Evolutionary conservation across 2,329 filamentous ascomycete genomes (phyloP), one percentile per base, ranked within the genome.

Genomic region (Aspergillus sp.): DNA sequence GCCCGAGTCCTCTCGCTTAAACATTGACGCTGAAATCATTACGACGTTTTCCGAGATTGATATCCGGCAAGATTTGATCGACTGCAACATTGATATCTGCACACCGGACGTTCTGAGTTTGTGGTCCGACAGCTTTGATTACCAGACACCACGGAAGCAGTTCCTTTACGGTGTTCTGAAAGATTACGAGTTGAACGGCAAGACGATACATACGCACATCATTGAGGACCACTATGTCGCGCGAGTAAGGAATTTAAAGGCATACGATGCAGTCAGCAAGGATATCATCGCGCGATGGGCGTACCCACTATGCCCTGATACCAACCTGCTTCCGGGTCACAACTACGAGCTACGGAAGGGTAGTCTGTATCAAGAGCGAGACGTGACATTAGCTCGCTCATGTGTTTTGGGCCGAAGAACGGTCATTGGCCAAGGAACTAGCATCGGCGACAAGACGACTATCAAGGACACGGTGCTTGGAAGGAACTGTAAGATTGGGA

Each of bases 91-190:
- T 71, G 95, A 99, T 74, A 98, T 99, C 66, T 98, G 94, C 78
- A 98, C 95, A 1, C 93, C 94, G 0, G 95, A 98, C 73, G 93
- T 97, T 8, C 85, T 98, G 48, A 93, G 93, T 7, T 81, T 98
- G 60, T 99, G 95, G 92, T 95, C 93, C 8, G 95, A 99, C 78
- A 97, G 93, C 73, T 99, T 98, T 71, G 94, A 99, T 76, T 98
- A 97, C 76, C 93, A 97, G 75, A 85, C 93, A 7, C 92, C 94
- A 1, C 87, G 93, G 58, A 90, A 89, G 70, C 92, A 96, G 71
- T 97, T 97, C 71, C 79, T 99, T 41, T 91, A 93, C 74, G 93
- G 93, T 62, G 93, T 98, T 1, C 81, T 99, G 57, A 97, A 97
- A 80, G 95, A 99, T 75, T 97, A 92, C 81, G 95, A 99, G 74